A percentile compares a stretch with the other conserved stretches of the same genome.
Evolutionary conservation across 768 basidiomycete species (phyloP).

Genomic region (Tephrocybe sp.): DNA sequence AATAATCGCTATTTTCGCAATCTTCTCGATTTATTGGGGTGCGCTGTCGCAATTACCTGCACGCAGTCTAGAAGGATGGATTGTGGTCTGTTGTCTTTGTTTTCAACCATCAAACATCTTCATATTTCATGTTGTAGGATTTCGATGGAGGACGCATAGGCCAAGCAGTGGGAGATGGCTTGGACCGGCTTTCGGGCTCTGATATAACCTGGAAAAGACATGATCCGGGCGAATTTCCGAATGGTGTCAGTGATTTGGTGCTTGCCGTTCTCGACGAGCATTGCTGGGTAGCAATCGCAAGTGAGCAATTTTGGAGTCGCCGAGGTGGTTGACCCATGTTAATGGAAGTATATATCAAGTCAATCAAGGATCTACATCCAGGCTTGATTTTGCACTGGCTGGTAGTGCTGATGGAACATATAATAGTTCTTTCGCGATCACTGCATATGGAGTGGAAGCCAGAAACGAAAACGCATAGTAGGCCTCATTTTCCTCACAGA

Average conservation of each 20-base stretch:
- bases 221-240: conserved; percentile 34
- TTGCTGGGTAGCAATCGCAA: conserved; percentile 45
- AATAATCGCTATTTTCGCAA: conserved; percentile 24
- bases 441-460: conserved; percentile 35
- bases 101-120: background rate
- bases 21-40: conserved; percentile 61
- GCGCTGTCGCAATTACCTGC: conserved; percentile 42
- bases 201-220: conserved; percentile 37
- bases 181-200: conserved; percentile 25
- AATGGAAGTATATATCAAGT: conserved; percentile 15
- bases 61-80: conserved; percentile 45
- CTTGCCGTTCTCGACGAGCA: conserved; percentile 40
- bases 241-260: conserved; percentile 36
- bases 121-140: conserved; percentile 36
- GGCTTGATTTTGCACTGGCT: conserved; percentile 27
- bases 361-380: conserved; percentile 29
- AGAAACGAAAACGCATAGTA: conserved; percentile 50
- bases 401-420: conserved; percentile 28
- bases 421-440: conserved; percentile 36
- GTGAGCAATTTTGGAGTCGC: conserved; percentile 31
- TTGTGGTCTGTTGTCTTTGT: conserved; percentile 38
- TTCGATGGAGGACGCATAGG: conserved; percentile 51
- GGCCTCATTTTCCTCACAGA: conserved; percentile 19
- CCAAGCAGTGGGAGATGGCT: conserved; percentile 33
- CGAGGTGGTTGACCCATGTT: too few species aligned